Base-by-base conservation (phyloP, 176 grass and related monocot genomes). In the Chloris gayana region DNA sequence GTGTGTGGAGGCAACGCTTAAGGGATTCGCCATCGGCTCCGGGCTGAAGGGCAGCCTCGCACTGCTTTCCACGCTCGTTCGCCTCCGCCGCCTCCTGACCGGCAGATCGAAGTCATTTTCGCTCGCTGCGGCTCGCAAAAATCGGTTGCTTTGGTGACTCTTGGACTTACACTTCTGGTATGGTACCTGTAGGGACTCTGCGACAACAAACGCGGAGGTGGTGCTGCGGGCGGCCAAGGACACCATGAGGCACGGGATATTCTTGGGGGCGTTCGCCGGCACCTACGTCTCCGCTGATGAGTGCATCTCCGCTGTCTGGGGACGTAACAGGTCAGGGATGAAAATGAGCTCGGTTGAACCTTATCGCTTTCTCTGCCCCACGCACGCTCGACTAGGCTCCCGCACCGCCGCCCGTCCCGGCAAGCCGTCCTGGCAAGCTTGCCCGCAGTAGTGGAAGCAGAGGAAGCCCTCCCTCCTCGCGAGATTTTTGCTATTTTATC, bases 41-140 rank as follows among this genome's bases (percentile, higher is more conserved):
- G 95, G 95, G 6, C 87, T 98, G 30, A 98, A 93, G 81, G 95
- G 95, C 4, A 92, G 95, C 30, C 87, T 98, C 67, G 92, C 92
- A 19, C 84, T 98, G 17, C 83, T 88, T 86, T 98, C 95, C 26
- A 54, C 91, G 35, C 92, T 98, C 44, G 82, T 91, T 3, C 92
- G 95, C 44, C 59, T 98, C 92, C 87, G 82, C 81, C 93, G 88
- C 79, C 92, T 90, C 67, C 81, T 86, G 73, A 91, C 92, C 71
- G 34, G 84, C 47, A 91, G 88, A 92, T 98, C 82, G 29, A 67
- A 67, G 84, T 85, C 69, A 11, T 49, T 41, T 33, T 54, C 66
- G 2, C 70, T 31, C 26, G 47, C 56, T 49, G 24, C 19, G 4
- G 19, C 24, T 7, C 17, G 9, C 72, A 44, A 15, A 39, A 69